A percentile compares a stretch with the other conserved stretches of the same genome.
These are phyloP conservation scores for Chrysoporthe austroafricana DNA, from an alignment of 2,329 filamentous ascomycete species.

Conservation along the genomic window DNA sequence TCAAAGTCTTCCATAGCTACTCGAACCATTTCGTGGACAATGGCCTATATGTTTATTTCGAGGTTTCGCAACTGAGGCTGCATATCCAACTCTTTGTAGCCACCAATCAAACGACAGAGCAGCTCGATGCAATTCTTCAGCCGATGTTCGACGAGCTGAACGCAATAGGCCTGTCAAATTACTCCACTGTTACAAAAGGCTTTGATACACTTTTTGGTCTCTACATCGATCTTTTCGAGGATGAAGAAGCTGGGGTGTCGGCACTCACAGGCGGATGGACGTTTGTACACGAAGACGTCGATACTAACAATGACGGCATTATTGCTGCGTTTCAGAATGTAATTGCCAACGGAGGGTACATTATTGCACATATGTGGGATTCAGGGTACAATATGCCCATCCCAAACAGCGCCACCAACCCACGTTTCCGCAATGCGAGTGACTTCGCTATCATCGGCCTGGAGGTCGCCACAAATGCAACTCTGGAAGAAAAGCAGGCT, in stretches of 20 bases:
- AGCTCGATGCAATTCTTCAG: background rate
- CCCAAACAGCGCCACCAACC: conserved; percentile 45
- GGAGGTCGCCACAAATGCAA: conserved; percentile 42
- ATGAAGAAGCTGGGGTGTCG: conserved; percentile 40
- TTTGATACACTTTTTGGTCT: conserved; percentile 42
- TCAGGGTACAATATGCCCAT: conserved; percentile 41
- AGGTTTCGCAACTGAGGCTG: background rate
- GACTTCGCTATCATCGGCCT: conserved; percentile 42
- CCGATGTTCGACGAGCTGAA: background rate
- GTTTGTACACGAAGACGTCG: conserved; percentile 42
- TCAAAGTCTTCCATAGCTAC: background rate
- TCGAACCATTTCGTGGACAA: background rate
- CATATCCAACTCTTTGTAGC: background rate
- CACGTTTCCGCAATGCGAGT: conserved; percentile 42
- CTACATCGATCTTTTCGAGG: conserved; percentile 44
- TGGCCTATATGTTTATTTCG: background rate
- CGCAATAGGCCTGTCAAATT: conserved; percentile 17
- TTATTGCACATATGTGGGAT: conserved; percentile 46
- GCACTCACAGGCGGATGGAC: conserved; percentile 45
- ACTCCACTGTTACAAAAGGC: conserved; percentile 36
- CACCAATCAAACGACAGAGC: background rate
- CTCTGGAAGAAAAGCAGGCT: conserved; percentile 46
- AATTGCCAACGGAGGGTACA: conserved; percentile 32
- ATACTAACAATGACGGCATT: conserved; percentile 40
- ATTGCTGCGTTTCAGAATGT: conserved; percentile 39